Conservation (phyloP, 768 basidiomycete genomes). For the Favolaschia claudopus region DNA sequence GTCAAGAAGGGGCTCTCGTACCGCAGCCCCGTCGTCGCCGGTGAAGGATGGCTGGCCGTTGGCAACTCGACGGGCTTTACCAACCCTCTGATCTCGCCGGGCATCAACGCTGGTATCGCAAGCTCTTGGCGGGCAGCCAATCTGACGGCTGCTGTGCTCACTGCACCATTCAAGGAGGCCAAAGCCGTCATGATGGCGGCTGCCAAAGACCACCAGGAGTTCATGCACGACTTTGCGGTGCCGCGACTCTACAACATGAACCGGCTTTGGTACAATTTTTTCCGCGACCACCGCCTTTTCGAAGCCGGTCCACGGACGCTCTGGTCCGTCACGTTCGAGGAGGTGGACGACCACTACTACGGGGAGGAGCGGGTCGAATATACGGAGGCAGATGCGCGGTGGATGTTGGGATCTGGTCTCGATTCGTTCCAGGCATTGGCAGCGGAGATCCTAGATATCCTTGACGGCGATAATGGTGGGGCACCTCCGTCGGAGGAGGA, state of each 20-base stretch:
- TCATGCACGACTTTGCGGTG: slow-evolving; percentile 14
- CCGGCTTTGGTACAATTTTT: slow-evolving; percentile 11
- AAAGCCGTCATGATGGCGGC: neutral
- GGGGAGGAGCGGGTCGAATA: neutral
- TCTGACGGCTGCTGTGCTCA: slow-evolving; percentile 11
- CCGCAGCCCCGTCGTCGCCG: slow-evolving; percentile 20
- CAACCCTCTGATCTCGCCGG: slow-evolving; percentile 15
- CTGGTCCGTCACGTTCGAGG: neutral
- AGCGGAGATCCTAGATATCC: slow-evolving; percentile 2
- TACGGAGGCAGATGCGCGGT: neutral
- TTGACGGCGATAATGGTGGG: slow-evolving; percentile 8
- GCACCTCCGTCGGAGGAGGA: slow-evolving; percentile 14
- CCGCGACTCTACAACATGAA: slow-evolving; percentile 7
- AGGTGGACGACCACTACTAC: slow-evolving; percentile 12
- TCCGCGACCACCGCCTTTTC: slow-evolving; percentile 21
- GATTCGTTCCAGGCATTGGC: slow-evolving; percentile 1
- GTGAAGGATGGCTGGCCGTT: slow-evolving; percentile 18
- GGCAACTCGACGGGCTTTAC: slow-evolving; percentile 21
- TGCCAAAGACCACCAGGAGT: slow-evolving; percentile 9
- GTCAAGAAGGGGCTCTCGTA: slow-evolving; percentile 10
- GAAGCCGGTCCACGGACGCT: slow-evolving; percentile 1
- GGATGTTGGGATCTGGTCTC: neutral
- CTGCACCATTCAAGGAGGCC: slow-evolving; percentile 4
- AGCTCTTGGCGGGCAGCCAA: slow-evolving; percentile 12
- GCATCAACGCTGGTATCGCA: slow-evolving; percentile 13